Evolutionary conservation across 2,329 filamentous ascomycete genomes (phyloP), one percentile per base, ranked within the genome.

Genomic region (Zalaria obscura): DNA sequence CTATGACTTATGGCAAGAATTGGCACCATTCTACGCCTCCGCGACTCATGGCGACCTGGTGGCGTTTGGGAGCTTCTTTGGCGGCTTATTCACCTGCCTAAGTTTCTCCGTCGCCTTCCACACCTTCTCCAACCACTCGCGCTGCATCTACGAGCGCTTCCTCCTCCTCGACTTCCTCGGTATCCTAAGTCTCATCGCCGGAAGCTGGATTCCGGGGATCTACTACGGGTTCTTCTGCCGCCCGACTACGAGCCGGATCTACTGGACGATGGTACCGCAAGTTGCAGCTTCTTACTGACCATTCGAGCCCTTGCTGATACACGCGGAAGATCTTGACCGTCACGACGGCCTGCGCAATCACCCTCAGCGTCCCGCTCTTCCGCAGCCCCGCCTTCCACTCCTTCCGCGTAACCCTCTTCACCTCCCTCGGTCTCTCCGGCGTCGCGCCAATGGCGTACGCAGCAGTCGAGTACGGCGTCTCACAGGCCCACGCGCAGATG

Each of bases 131-230:
- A 93, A 93, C 50, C 88, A 95, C 60, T 88, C 81, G 27, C 75
- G 75, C 33, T 60, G 62, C 3, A 82, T 93, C 8, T 77, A 80
- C 2, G 76, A 73, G 42, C 82, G 83, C 68, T 86, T 85, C 8
- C 93, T 94, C 58, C 85, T 91, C 60, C 66, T 94, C 39, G 88
- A 95, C 58, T 93, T 94, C 58, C 74, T 87, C 3, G 88, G 88
- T 5, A 95, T 95, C 50, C 83, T 94, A 32, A 75, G 78, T 38
- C 66, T 94, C 48, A 94, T 93, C 44, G 80, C 86, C 43, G 88
- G 88, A 7, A 88, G 81, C 56, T 91, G 86, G 55, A 75, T 93
- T 39, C 85, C 87, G 3, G 80, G 82, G 39, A 57, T 94, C 45
- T 73, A 72, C 50, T 74, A 74, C 51, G 65, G 62, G 3, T 74